These are phyloP conservation scores for Xanthoparmelia taractica DNA, from an alignment of 495 filamentous ascomycete species.

Conservation along the genomic window DNA sequence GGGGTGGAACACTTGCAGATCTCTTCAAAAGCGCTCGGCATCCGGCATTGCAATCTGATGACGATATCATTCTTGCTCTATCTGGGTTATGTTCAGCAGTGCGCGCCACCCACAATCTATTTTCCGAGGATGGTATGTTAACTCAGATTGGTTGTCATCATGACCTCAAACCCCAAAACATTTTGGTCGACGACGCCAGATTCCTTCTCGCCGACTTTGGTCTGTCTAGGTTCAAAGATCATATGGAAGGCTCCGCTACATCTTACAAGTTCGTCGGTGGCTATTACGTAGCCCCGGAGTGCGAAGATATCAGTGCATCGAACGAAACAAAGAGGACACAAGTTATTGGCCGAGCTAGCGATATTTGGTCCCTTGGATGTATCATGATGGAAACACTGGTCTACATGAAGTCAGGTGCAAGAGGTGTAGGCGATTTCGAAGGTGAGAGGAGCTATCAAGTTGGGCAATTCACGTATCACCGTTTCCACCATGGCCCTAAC, in stretches of 20 bases:
- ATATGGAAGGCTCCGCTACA: not conserved
- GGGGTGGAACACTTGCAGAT: not conserved
- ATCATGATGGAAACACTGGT: not conserved
- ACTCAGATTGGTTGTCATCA: not conserved
- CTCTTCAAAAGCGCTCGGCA: not conserved
- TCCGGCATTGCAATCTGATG: not conserved
- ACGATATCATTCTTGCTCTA: not conserved
- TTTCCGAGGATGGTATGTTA: not conserved
- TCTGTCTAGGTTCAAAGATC: not conserved
- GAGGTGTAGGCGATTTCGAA: not conserved
- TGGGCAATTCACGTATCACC: not conserved
- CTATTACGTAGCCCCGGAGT: not conserved
- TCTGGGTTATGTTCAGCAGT: not conserved
- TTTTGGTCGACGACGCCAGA: not conserved
- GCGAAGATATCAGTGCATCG: not conserved
- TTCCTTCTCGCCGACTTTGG: not conserved
- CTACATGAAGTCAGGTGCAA: not conserved
- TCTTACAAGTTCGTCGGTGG: not conserved
- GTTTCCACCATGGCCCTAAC: not conserved
- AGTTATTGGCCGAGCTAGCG: not conserved
- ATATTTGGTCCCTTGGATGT: not conserved
- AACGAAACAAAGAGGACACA: no score
- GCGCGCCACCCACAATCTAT: not conserved
- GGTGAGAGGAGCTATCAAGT: not conserved
- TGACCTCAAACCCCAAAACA: not conserved